phyloP scores from a whole-genome alignment of 2,329 filamentous ascomycete species.

The Fusarium fracticaudum region DNA sequence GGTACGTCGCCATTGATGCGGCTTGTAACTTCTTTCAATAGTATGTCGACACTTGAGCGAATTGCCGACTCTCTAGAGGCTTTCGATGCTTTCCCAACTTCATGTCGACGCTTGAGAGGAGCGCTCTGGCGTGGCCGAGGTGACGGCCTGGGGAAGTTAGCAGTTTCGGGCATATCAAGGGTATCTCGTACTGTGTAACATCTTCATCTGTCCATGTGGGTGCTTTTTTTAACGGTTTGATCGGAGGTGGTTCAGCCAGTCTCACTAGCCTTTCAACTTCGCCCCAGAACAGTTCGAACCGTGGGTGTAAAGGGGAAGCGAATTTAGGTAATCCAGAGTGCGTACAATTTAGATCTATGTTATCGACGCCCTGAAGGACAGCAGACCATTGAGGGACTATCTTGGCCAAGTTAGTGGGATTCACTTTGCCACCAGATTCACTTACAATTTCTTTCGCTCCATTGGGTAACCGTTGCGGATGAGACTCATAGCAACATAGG shows the following conservation, averaged over 20 bases:
- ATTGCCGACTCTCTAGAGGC: slow-evolving; percentile 19
- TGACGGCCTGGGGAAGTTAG: neutral
- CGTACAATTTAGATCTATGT: slow-evolving; percentile 33
- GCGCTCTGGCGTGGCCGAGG: neutral
- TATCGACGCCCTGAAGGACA: slow-evolving; percentile 33
- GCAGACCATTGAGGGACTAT: slow-evolving; percentile 37
- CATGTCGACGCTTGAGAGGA: slow-evolving; percentile 8
- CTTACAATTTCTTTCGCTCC: slow-evolving; percentile 32
- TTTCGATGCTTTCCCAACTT: slow-evolving; percentile 1
- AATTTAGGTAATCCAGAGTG: slow-evolving; percentile 34
- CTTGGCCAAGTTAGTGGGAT: slow-evolving; percentile 5
- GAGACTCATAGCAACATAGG: slow-evolving; percentile 35
- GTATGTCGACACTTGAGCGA: slow-evolving; percentile 21
- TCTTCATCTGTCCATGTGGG: slow-evolving; percentile 31
- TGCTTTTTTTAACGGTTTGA: slow-evolving; percentile 14
- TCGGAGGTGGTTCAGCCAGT: slow-evolving; percentile 4
- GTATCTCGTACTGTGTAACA: neutral
- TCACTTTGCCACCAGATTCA: neutral
- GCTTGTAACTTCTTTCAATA: slow-evolving; percentile 20
- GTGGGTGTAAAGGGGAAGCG: slow-evolving; percentile 20
- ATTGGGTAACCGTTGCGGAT: slow-evolving; percentile 25
- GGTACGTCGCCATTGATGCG: neutral
- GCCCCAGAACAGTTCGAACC: slow-evolving; percentile 35
- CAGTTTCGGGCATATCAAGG: neutral
- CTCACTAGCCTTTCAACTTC: slow-evolving; percentile 32